A percentile compares a stretch with the other conserved stretches of the same genome.
Evolutionary conservation across 2,329 filamentous ascomycete genomes (phyloP).

Genomic region (Fusarium falciforme): DNA sequence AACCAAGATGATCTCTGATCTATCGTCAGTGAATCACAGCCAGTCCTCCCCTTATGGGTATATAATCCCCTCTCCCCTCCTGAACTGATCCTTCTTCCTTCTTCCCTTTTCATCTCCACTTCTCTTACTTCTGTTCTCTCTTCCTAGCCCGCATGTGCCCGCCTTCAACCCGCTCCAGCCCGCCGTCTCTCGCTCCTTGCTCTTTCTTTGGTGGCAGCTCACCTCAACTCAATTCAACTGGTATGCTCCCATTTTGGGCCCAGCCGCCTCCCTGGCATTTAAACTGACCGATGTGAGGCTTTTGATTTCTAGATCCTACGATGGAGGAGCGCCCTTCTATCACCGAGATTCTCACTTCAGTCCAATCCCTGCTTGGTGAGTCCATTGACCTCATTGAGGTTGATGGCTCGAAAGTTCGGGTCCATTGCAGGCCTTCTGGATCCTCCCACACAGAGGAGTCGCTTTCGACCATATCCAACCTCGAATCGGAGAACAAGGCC

Average conservation of each 20-base stretch:
- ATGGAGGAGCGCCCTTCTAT: neutral
- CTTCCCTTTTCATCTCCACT: neutral
- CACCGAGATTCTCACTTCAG: too few species aligned
- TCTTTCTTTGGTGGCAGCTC: neutral
- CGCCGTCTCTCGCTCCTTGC: neutral
- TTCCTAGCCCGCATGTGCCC: too few species aligned
- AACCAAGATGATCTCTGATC: neutral
- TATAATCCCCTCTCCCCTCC: neutral
- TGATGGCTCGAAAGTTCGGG: too few species aligned
- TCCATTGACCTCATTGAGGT: too few species aligned
- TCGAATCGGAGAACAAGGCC: too few species aligned
- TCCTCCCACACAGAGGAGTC: too few species aligned
- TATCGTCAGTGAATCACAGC: neutral
- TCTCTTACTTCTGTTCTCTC: neutral
- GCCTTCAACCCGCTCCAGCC: too few species aligned
- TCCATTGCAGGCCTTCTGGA: too few species aligned
- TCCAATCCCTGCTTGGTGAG: too few species aligned
- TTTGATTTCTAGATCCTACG: neutral
- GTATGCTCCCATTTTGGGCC: neutral
- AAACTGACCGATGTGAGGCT: neutral
- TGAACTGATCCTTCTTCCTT: neutral
- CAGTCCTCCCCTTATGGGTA: neutral
- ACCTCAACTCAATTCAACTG: neutral
- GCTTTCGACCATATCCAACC: too few species aligned
- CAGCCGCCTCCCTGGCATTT: neutral